Percentiles rank a stretch among this genome's conserved stretches.
These are phyloP conservation scores for Aspergillus asperescens DNA, from an alignment of 495 filamentous ascomycete genomes.

Conservation along the genomic window DNA sequence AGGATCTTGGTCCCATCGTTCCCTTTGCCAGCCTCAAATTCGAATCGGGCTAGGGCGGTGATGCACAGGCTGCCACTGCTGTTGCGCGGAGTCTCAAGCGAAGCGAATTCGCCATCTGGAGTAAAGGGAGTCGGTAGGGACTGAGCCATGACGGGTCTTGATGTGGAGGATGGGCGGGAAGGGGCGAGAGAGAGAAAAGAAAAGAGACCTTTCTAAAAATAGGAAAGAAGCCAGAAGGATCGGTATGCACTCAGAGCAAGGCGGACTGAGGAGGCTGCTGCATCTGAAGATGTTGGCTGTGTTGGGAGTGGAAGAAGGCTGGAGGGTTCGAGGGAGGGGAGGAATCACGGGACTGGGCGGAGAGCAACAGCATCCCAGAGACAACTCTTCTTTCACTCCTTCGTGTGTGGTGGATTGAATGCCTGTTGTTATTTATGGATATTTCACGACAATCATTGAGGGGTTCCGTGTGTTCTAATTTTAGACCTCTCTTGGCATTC, in stretches of 20 bases:
- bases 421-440: conserved; percentile 9
- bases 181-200: not conserved
- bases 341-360: conserved; percentile 14
- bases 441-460: not conserved
- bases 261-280: not conserved
- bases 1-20: conserved; percentile 81
- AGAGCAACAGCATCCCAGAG: not conserved
- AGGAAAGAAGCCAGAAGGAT: conserved; percentile 5
- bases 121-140: conserved; percentile 30
- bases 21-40: conserved; percentile 69
- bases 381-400: not conserved
- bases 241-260: not conserved
- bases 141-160: conserved; percentile 11
- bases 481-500: conserved; percentile 11
- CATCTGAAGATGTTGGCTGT: conserved; percentile 12
- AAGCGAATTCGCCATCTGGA: conserved; percentile 33
- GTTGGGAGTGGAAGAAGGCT: not conserved
- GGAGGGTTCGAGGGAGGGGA: not conserved
- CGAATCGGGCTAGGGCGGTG: conserved; percentile 69
- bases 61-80: conserved; percentile 29
- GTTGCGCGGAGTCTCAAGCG: conserved; percentile 29
- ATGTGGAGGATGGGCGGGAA: not conserved
- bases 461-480: conserved; percentile 15
- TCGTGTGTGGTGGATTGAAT: not conserved
- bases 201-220: conserved; percentile 9